phyloP scores from a whole-genome alignment of 495 filamentous ascomycete genomes.

The Daldinia decipiens region DNA sequence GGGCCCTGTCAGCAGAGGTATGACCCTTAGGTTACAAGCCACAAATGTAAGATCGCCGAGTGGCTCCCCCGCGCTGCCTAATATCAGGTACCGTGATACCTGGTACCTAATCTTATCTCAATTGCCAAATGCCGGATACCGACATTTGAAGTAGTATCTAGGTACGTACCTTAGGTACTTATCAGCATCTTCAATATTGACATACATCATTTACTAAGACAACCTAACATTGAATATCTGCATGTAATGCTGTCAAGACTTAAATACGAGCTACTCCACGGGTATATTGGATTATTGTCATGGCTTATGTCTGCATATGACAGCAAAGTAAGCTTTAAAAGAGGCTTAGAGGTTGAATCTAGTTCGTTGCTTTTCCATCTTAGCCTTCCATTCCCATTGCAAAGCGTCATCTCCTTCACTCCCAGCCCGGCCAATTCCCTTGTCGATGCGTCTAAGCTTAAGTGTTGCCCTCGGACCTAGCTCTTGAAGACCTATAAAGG shows the following conservation, averaged over 20 bases:
- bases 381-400: conserved; percentile 94
- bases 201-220: background rate
- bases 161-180: background rate
- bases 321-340: background rate
- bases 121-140: conserved; percentile 2
- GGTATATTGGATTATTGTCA: conserved; percentile 27
- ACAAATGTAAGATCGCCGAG: conserved; percentile 37
- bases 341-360: conserved; percentile 82
- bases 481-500: conserved; percentile 45
- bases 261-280: conserved; percentile 9
- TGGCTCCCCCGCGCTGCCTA: conserved; percentile 12
- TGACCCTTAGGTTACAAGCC: conserved; percentile 17
- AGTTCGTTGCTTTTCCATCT: conserved; percentile 92
- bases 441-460: conserved; percentile 84
- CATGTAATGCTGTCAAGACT: background rate
- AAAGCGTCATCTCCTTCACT: conserved; percentile 73
- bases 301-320: background rate
- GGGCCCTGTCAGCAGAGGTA: conserved; percentile 7
- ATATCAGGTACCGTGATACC: background rate
- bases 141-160: background rate
- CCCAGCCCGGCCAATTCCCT: conserved; percentile 82
- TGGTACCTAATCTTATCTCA: background rate
- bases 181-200: background rate
- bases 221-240: background rate
- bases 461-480: conserved; percentile 45